Evolutionary conservation across 176 grass and related monocot genomes (phyloP).

Genomic region (Otatea glauca): DNA sequence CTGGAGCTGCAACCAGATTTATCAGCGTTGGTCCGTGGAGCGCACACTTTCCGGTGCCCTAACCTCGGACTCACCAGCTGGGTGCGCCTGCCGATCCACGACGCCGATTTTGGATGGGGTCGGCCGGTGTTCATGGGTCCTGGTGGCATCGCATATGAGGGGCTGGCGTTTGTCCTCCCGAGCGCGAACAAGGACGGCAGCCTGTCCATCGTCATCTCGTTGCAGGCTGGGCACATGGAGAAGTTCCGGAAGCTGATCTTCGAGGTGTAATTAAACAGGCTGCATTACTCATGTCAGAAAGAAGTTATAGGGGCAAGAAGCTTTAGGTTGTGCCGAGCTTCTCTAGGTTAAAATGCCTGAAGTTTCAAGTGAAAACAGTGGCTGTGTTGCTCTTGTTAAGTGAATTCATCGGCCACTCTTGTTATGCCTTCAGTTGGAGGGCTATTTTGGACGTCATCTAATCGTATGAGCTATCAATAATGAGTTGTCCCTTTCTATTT

Average conservation of each 20-base stretch:
- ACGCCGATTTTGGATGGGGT: constrained; percentile 85
- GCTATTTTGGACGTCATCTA: constrained; percentile 26
- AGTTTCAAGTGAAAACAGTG: constrained; percentile 6
- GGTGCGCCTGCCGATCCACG: constrained; percentile 83
- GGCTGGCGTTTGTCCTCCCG: constrained; percentile 77
- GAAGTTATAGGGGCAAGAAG: constrained; percentile 28
- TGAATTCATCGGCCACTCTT: neutral
- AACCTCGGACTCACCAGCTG: constrained; percentile 92
- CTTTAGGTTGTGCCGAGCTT: constrained; percentile 26
- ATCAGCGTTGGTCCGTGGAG: constrained; percentile 69
- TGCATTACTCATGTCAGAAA: neutral
- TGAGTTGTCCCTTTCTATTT: neutral
- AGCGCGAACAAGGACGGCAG: constrained; percentile 65
- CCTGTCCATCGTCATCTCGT: constrained; percentile 73
- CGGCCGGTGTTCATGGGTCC: constrained; percentile 92
- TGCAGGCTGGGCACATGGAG: constrained; percentile 88
- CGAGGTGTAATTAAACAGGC: constrained; percentile 38
- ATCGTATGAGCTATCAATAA: constrained; percentile 7
- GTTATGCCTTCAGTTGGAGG: neutral
- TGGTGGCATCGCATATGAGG: constrained; percentile 79
- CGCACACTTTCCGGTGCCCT: constrained; percentile 80
- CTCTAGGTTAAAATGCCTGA: neutral
- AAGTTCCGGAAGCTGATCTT: constrained; percentile 77
- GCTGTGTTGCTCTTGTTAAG: neutral
- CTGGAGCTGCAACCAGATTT: constrained; percentile 78